Evolutionary conservation across 2,329 filamentous ascomycete species (phyloP), one percentile per base, ranked within the genome.

Genomic region (Cytospora mali): DNA sequence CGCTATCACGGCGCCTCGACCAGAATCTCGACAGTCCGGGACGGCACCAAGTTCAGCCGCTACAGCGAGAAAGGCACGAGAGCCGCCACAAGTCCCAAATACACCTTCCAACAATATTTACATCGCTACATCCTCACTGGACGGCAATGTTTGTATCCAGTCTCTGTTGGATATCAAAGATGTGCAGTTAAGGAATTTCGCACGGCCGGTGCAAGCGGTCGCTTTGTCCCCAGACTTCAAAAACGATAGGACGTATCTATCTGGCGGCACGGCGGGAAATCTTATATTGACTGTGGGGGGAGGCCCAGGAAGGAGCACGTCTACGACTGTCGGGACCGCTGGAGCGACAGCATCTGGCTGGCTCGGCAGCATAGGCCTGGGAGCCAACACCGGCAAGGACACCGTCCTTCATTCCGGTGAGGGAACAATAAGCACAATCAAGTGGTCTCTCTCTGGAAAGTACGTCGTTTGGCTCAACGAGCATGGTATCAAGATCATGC

Each of bases 381-480:
- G 91, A 46, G 77, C 84, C 28, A 92, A 89, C 69, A 88, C 85
- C 13, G 93, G 93, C 14, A 94, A 89, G 71, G 95, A 99, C 72
- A 92, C 87, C 0, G 81, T 97, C 3, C 76, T 98, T 53, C 95
- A 99, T 72, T 92, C 91, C 9, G 95, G 95, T 2, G 96, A 99
- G 77, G 95, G 95, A 4, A 86, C 88, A 2, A 95, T 99, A 66
- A 94, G 87, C 73, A 90, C 88, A 4, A 95, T 99, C 71, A 94
- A 96, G 74, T 99, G 94, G 93, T 98, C 94, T 0, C 74, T 94
- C 48, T 94, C 92, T 0, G 94, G 95, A 0, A 95, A 90, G 76
- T 98, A 93, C 71, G 90, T 97, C 1, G 91, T 88, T 0, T 99
- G 95, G 95, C 84, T 96, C 48, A 99, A 98, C 71, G 95, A 99